A percentile compares a stretch with the other conserved stretches of the same genome.
Conservation (phyloP, 257 asterid genomes). For the Mentha longifolia region DNA sequence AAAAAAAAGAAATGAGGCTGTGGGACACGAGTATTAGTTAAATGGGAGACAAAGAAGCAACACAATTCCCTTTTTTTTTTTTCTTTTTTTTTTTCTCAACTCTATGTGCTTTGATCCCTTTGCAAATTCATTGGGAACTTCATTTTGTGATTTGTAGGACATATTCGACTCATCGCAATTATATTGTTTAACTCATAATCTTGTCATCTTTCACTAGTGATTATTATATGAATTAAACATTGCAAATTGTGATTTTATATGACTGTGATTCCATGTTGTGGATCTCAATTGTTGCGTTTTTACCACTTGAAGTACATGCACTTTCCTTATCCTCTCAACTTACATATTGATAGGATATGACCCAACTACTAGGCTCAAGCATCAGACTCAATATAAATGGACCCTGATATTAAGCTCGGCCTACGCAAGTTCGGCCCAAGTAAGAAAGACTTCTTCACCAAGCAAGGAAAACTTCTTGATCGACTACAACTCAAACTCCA, state of each 20-base stretch:
- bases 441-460: no score
- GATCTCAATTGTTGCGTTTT: not conserved
- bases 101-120: constrained; percentile 33
- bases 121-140: constrained; percentile 36
- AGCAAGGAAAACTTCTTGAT: no score
- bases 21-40: constrained; percentile 32
- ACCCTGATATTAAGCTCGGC: no score
- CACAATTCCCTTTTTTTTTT: constrained; percentile 31
- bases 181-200: constrained; percentile 15
- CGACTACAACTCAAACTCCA: no score
- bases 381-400: no score
- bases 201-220: constrained; percentile 23
- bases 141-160: constrained; percentile 32
- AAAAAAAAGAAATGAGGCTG: constrained; percentile 38
- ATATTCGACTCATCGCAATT: constrained; percentile 5
- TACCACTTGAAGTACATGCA: not conserved
- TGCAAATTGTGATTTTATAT: not conserved
- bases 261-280: not conserved
- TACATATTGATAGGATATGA: no score
- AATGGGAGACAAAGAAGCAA: constrained; percentile 44
- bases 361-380: no score
- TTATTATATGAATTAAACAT: not conserved
- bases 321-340: no score
- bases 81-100: constrained; percentile 13
- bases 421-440: no score